Base-by-base conservation (phyloP, 139 green algal species). In the Chlamydomonas sp. region DNA sequence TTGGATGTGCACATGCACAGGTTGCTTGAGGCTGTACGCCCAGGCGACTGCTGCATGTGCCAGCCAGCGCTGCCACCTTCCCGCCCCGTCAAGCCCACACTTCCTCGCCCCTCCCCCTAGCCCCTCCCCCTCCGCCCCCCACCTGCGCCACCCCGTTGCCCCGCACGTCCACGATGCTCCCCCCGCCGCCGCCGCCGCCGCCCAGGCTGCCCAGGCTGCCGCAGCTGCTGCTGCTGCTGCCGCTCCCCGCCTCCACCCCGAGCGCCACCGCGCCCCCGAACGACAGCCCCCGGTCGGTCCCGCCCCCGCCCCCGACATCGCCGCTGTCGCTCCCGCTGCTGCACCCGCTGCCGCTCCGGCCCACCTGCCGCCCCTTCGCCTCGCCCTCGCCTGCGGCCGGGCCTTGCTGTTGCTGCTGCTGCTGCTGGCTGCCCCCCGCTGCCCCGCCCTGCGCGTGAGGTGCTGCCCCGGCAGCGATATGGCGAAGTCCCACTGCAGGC, bases 401-500 rank as follows among this genome's bases (percentile, higher is more conserved):
- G 4, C 4, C 68, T 5, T 15, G n/a, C 72, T 59, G 1, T 31
- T 31, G 72, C 31, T 60, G 72, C 10, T 2, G 2, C 69, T 67
- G 76, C 58, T 8, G 57, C 58, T 15, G 49, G 58, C 76, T 12
- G 8, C 57, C 4, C 4, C 57, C 8, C 12, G 59, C 5, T 14
- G 79, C 16, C 66, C 57, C 31, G 77, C 57, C 15, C 69, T 49
- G 16, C 73, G n/a, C 5, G 83, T 87, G 72, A 87, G 72, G 31
- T 75, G 83, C 73, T 87, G 83, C 62, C 80, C 80, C n/a, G 83
- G 83, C 72, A 87, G 83, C 5, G 68, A 73, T 49, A 87, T 87
- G 72, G 83, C 72, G 15, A 87, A 87, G 83, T 87, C 83, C 83
- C 83, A 87, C 73, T 87, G 83, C 31, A 87, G 83, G 72, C 80